Evolutionary conservation across 2,329 filamentous ascomycete species (phyloP).

Genomic region (Tetracladium maxilliforme): DNA sequence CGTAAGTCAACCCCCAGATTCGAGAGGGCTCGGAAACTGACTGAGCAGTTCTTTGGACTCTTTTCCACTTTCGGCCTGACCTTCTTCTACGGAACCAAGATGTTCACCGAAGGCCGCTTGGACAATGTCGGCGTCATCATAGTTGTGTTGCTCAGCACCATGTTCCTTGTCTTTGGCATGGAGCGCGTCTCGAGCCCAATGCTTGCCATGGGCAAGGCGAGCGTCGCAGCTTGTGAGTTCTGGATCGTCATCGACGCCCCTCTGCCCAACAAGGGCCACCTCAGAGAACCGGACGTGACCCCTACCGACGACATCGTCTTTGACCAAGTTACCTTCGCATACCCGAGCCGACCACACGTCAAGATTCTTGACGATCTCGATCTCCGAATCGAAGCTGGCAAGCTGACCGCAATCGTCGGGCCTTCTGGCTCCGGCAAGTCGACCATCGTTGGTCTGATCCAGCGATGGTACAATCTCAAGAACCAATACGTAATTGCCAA

Average conservation of each 20-base stretch:
- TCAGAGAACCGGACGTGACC: conserved; percentile 32
- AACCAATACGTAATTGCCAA: conserved; percentile 35
- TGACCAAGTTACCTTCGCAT: conserved; percentile 54
- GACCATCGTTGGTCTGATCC: conserved; percentile 56
- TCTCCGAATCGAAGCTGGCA: conserved; percentile 44
- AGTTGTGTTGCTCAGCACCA: conserved; percentile 19
- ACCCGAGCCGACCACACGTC: conserved; percentile 50
- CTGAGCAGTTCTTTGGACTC: conserved; percentile 33
- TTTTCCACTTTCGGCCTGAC: conserved; percentile 37
- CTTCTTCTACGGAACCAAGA: conserved; percentile 48
- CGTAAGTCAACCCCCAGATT: conserved; percentile 2
- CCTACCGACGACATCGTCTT: conserved; percentile 41
- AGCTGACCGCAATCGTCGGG: conserved; percentile 61
- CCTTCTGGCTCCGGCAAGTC: conserved; percentile 62
- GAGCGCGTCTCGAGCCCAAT: conserved; percentile 41
- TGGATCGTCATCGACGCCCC: conserved; percentile 19
- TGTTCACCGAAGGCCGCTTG: conserved; percentile 29
- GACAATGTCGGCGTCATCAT: conserved; percentile 35
- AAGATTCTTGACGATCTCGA: conserved; percentile 46
- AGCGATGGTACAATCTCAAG: conserved; percentile 55
- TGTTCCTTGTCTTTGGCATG: conserved; percentile 40
- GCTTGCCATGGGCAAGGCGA: conserved; percentile 28
- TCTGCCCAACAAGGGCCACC: conserved; percentile 19
- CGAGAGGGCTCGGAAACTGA: not conserved
- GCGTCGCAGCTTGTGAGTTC: conserved; percentile 19